Conservation (phyloP, 768 basidiomycete species). For the Pleurotus tuber-regium region DNA sequence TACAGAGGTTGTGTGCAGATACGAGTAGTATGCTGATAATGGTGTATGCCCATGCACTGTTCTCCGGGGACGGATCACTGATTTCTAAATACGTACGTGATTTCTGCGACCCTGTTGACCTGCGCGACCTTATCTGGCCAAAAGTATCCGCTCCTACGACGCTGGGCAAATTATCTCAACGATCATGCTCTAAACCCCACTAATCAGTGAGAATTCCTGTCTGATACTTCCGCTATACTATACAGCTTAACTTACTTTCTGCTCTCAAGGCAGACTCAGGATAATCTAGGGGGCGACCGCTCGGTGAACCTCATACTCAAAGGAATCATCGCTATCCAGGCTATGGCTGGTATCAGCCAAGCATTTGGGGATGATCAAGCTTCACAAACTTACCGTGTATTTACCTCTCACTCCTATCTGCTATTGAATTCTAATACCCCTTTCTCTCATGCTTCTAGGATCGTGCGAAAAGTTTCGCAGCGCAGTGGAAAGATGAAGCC, state of each 20-base stretch:
- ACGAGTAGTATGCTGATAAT: constrained; percentile 61
- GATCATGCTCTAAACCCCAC: constrained; percentile 34
- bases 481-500: neutral
- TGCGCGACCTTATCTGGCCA: too few relatives aligned
- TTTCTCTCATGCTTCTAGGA: too few relatives aligned
- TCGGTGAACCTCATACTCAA: constrained; percentile 62
- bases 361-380: constrained; percentile 19
- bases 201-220: constrained; percentile 32
- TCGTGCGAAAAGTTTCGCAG: neutral
- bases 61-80: constrained; percentile 31
- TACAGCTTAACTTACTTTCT: neutral
- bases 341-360: constrained; percentile 50
- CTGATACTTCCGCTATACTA: constrained; percentile 19
- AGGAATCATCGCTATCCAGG: constrained; percentile 52
- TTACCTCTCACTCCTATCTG: neutral
- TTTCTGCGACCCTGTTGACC: neutral
- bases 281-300: constrained; percentile 24
- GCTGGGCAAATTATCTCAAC: constrained; percentile 52
- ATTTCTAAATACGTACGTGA: constrained; percentile 35
- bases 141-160: constrained; percentile 45
- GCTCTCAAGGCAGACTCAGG: constrained; percentile 12
- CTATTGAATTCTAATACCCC: neutral
- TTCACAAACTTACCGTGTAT: neutral
- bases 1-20: constrained; percentile 29
- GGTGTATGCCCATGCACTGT: constrained; percentile 37